phyloP scores from a whole-genome alignment of 345 rosid species.

The Hibiscus trionum region DNA sequence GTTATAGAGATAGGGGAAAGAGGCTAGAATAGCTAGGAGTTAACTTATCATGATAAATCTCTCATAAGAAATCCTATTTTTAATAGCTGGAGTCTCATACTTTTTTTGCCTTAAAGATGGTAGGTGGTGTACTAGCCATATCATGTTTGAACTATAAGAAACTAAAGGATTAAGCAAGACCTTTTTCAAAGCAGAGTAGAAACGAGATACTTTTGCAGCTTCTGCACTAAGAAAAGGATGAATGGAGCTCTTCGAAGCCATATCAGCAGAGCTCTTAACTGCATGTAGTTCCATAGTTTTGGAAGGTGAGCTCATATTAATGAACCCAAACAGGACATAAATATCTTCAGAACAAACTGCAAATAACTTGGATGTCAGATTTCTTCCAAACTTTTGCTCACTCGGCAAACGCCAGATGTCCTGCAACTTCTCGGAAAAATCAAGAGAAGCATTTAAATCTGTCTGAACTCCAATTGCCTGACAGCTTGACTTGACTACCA shows the following conservation, averaged over 20 bases:
- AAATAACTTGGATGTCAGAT: constrained; percentile 50
- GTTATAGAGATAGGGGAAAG: not conserved
- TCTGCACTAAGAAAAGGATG: constrained; percentile 33
- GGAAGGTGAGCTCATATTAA: constrained; percentile 26
- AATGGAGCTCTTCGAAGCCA: constrained; percentile 15
- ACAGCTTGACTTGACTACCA: constrained; percentile 39
- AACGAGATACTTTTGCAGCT: constrained; percentile 39
- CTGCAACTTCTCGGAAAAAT: constrained; percentile 45
- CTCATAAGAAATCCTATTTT: not conserved
- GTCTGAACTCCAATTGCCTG: constrained; percentile 66
- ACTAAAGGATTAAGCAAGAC: constrained; percentile 23
- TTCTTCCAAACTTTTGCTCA: constrained; percentile 35
- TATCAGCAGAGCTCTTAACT: constrained; percentile 23
- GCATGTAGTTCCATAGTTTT: constrained; percentile 19
- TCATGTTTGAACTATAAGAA: not conserved
- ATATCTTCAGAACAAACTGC: constrained; percentile 52
- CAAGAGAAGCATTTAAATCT: constrained; percentile 24
- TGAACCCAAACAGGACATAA: constrained; percentile 51
- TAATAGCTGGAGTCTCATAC: not conserved
- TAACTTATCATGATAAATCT: not conserved
- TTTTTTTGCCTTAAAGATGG: not conserved
- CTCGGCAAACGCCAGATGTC: constrained; percentile 51
- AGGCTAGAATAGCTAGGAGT: not conserved
- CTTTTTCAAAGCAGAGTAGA: constrained; percentile 47
- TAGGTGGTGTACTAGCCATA: not conserved